phyloP scores from a whole-genome alignment of 2,329 filamentous ascomycete species.

The Ophiostoma ulmi region DNA sequence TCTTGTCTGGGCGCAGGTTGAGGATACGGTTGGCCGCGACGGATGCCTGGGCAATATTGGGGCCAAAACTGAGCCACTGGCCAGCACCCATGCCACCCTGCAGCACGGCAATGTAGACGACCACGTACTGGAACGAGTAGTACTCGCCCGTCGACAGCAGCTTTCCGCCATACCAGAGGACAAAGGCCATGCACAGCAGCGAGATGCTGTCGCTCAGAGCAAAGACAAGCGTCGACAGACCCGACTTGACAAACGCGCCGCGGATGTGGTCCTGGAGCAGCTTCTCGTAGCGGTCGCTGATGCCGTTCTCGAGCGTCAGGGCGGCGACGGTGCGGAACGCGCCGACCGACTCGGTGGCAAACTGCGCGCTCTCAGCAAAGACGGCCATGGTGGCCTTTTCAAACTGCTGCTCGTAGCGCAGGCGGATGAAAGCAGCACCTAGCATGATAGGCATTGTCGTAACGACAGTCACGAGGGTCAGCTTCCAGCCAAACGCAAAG shows the following conservation, averaged over 20 bases:
- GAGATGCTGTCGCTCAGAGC: conserved; percentile 64
- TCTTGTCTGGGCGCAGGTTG: conserved; percentile 30
- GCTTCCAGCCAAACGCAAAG: conserved; percentile 71
- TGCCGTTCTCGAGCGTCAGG: conserved; percentile 63
- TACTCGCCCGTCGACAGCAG: conserved; percentile 7
- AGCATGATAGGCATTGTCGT: conserved; percentile 50
- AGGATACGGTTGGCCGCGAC: conserved; percentile 34
- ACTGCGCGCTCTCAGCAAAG: conserved; percentile 67
- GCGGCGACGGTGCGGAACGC: conserved; percentile 69
- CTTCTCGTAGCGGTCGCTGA: conserved; percentile 55
- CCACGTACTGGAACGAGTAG: conserved; percentile 32
- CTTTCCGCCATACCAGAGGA: conserved; percentile 47
- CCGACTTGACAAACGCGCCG: conserved; percentile 56
- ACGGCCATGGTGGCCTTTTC: conserved; percentile 63
- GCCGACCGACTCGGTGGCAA: conserved; percentile 67
- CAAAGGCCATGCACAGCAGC: conserved; percentile 52
- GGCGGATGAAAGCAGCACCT: conserved; percentile 45
- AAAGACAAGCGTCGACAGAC: conserved; percentile 59
- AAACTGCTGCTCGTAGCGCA: conserved; percentile 57
- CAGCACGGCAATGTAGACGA: conserved; percentile 36
- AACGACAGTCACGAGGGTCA: conserved; percentile 61
- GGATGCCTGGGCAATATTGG: conserved; percentile 34
- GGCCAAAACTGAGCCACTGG: conserved; percentile 34
- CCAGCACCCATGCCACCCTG: conserved; percentile 35
- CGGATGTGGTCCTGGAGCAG: conserved; percentile 56